Evolutionary conservation across 306 rosid species (phyloP).

Genomic region (Dalbergia cultrata): DNA sequence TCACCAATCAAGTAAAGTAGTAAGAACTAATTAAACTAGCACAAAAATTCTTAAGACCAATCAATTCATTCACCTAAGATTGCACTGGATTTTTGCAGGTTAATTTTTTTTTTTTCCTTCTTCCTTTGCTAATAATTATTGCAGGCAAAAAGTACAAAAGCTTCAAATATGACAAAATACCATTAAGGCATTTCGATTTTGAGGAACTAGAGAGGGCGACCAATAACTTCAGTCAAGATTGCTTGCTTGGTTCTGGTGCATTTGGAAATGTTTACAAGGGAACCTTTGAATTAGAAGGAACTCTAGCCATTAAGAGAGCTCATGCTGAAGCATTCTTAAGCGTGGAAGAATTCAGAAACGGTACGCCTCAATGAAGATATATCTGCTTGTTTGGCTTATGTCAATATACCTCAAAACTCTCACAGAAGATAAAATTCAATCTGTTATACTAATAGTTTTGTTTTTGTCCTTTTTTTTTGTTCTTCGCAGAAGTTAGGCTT

Average conservation of each 20-base stretch:
- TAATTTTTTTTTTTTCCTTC: background rate
- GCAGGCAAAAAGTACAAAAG: slow-evolving; percentile 39
- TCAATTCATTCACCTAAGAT: slow-evolving; percentile 12
- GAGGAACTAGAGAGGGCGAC: slow-evolving; percentile 77
- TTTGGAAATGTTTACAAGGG: slow-evolving; percentile 82
- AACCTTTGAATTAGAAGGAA: slow-evolving; percentile 61
- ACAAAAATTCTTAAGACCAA: background rate
- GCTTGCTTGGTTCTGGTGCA: slow-evolving; percentile 81
- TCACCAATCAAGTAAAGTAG: background rate
- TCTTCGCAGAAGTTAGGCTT: slow-evolving; percentile 70
- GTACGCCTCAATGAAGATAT: slow-evolving; percentile 42
- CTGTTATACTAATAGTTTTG: background rate
- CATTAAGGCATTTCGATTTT: slow-evolving; percentile 61
- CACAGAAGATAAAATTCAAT: slow-evolving; percentile 21
- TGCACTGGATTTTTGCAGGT: slow-evolving; percentile 1
- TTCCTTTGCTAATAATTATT: background rate
- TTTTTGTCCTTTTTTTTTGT: slow-evolving; percentile 9
- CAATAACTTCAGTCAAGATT: slow-evolving; percentile 67
- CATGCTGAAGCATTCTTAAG: slow-evolving; percentile 62
- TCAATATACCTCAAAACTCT: slow-evolving; percentile 9
- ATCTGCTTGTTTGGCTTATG: background rate
- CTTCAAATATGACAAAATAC: slow-evolving; percentile 53
- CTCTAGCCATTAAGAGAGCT: slow-evolving; percentile 79
- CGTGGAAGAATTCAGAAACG: slow-evolving; percentile 77
- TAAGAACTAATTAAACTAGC: background rate